Conservation (phyloP, 371 early-diverging fungal genomes). For the Mucor ambiguus region DNA sequence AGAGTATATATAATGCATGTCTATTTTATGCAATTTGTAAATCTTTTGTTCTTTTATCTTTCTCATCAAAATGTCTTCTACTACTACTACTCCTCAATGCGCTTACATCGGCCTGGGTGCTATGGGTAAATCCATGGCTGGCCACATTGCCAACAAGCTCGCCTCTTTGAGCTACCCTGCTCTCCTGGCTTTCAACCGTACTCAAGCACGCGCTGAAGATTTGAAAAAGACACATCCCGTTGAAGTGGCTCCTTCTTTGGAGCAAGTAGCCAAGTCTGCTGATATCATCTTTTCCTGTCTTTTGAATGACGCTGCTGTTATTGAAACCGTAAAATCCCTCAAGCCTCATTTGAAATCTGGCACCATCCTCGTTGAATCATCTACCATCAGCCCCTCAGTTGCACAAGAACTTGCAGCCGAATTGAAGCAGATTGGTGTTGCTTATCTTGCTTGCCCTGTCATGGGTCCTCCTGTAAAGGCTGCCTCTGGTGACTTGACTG, state of each 20-base stretch:
- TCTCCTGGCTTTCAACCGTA: slow-evolving; percentile 57
- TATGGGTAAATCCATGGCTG: slow-evolving; percentile 56
- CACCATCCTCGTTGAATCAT: slow-evolving; percentile 44
- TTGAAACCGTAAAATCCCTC: slow-evolving; percentile 25
- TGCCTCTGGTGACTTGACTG: slow-evolving; percentile 27
- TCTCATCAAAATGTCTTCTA: slow-evolving; percentile 12
- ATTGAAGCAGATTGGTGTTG: slow-evolving; percentile 14
- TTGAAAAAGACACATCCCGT: slow-evolving; percentile 31
- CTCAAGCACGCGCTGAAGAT: slow-evolving; percentile 37
- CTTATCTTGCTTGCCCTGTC: slow-evolving; percentile 42
- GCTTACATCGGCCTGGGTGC: slow-evolving; percentile 62
- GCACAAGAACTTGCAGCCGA: slow-evolving; percentile 17
- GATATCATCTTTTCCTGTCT: slow-evolving; percentile 57
- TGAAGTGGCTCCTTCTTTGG: slow-evolving; percentile 25
- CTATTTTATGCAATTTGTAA: neutral
- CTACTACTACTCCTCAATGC: slow-evolving; percentile 21
- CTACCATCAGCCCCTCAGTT: slow-evolving; percentile 40
- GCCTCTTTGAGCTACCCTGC: slow-evolving; percentile 25
- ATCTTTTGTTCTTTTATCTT: slow-evolving; percentile 1
- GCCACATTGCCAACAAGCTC: slow-evolving; percentile 33
- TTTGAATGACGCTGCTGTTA: slow-evolving; percentile 51
- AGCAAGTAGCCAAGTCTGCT: slow-evolving; percentile 34
- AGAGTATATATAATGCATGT: neutral
- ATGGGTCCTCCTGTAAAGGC: slow-evolving; percentile 49
- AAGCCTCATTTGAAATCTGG: slow-evolving; percentile 27